Evolutionary conservation across 768 basidiomycete species (phyloP).

Genomic region (Candolleomyces efflorescens): DNA sequence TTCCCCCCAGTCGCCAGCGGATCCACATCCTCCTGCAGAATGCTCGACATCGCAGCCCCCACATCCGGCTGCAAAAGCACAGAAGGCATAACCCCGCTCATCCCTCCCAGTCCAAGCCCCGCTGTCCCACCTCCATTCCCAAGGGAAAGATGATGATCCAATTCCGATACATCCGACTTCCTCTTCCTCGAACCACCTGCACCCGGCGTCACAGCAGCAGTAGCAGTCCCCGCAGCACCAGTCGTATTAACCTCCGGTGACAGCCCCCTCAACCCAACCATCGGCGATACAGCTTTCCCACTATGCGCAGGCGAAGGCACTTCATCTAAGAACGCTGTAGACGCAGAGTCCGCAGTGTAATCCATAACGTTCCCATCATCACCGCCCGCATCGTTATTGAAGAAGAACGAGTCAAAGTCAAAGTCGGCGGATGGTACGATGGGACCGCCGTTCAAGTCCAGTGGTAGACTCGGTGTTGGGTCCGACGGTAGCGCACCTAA

Average conservation of each 20-base stretch:
- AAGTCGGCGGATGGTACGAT: conserved; percentile 13
- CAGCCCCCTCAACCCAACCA: conserved; percentile 18
- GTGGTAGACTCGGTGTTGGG: conserved; percentile 2
- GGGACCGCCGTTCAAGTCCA: neutral
- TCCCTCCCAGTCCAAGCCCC: neutral
- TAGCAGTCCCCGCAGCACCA: conserved; percentile 10
- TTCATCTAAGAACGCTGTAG: conserved; percentile 26
- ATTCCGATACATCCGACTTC: conserved; percentile 32
- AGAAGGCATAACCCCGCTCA: neutral
- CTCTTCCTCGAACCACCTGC: conserved; percentile 19
- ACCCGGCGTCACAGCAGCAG: conserved; percentile 9
- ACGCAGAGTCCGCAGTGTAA: conserved; percentile 11
- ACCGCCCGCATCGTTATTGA: conserved; percentile 6
- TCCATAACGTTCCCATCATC: conserved; percentile 2
- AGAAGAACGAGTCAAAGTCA: conserved; percentile 26
- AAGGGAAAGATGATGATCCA: no score
- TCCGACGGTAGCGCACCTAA: neutral
- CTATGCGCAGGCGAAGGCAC: conserved; percentile 17
- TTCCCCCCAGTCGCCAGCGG: neutral
- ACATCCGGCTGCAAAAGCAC: no score
- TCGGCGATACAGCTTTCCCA: conserved; percentile 17
- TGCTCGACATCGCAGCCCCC: no score
- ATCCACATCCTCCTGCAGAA: neutral
- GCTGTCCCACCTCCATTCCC: conserved; percentile 15
- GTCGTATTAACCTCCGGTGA: conserved; percentile 14